A percentile compares a stretch with the other conserved stretches of the same genome.
Evolutionary conservation across 176 grass and related monocot genomes (phyloP).

Genomic region (Paspalum notatum): DNA sequence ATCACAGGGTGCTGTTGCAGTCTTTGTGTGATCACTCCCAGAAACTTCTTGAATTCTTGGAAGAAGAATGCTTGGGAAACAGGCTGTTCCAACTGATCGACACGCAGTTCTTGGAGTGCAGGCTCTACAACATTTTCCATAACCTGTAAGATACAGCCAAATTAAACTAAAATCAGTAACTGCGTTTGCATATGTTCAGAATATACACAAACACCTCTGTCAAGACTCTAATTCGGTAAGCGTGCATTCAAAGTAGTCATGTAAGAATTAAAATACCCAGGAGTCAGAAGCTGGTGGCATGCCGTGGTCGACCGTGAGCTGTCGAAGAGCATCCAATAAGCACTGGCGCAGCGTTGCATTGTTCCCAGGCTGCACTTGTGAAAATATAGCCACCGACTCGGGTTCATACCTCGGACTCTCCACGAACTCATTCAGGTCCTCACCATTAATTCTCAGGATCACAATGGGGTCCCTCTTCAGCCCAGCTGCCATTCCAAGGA

Average conservation of each 20-base stretch:
- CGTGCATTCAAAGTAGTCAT: not conserved
- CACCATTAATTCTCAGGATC: slow-evolving; percentile 87
- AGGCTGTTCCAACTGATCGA: slow-evolving; percentile 50
- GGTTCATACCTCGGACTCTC: slow-evolving; percentile 58
- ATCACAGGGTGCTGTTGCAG: slow-evolving; percentile 76
- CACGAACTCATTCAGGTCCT: slow-evolving; percentile 73
- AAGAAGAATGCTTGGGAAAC: slow-evolving; percentile 67
- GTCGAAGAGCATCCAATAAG: slow-evolving; percentile 53
- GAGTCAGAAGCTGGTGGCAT: slow-evolving; percentile 83
- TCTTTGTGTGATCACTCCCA: slow-evolving; percentile 37
- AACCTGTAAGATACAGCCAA: slow-evolving; percentile 47
- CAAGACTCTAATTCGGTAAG: not conserved
- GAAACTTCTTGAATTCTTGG: slow-evolving; percentile 62
- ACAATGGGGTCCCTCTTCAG: slow-evolving; percentile 80
- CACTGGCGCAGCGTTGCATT: slow-evolving; percentile 42
- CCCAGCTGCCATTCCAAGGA: slow-evolving; percentile 87
- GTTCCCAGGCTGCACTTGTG: slow-evolving; percentile 37
- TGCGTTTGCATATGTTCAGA: too few species aligned
- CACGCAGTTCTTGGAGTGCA: slow-evolving; percentile 42
- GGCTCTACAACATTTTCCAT: slow-evolving; percentile 62
- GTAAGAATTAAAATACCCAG: slow-evolving; percentile 44
- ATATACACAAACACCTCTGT: too few species aligned
- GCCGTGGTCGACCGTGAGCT: slow-evolving; percentile 78
- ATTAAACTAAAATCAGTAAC: not conserved
- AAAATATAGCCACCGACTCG: slow-evolving; percentile 59